Evolutionary conservation across 352 stramenopile genomes (phyloP).

Genomic region (Phytophthora tubulina): DNA sequence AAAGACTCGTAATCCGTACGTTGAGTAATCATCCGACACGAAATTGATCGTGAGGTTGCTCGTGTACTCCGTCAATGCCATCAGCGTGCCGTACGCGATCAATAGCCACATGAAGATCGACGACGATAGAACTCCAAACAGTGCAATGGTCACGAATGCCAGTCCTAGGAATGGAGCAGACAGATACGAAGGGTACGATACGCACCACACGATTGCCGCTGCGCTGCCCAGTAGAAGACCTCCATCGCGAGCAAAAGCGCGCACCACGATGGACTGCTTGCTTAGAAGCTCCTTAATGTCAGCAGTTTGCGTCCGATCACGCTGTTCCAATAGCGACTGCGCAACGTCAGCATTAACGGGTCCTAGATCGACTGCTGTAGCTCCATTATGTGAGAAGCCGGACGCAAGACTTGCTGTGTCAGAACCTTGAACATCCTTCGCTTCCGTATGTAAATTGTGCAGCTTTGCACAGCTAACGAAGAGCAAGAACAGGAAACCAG

Average conservation of each 20-base stretch:
- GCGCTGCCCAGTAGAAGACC: slow-evolving; percentile 72
- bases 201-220: slow-evolving; percentile 77
- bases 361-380: slow-evolving; percentile 37
- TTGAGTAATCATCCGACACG: slow-evolving; percentile 57
- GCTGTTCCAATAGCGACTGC: slow-evolving; percentile 42
- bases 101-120: slow-evolving; percentile 68
- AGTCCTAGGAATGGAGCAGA: slow-evolving; percentile 70
- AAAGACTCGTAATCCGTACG: slow-evolving; percentile 73
- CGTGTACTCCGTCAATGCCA: slow-evolving; percentile 70
- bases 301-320: slow-evolving; percentile 30
- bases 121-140: slow-evolving; percentile 69
- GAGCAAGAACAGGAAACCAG: slow-evolving; percentile 62
- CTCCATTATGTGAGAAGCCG: slow-evolving; percentile 24
- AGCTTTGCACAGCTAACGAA: slow-evolving; percentile 73
- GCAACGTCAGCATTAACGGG: slow-evolving; percentile 41
- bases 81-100: slow-evolving; percentile 65
- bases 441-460: slow-evolving; percentile 61
- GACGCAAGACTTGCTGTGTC: slow-evolving; percentile 19
- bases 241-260: slow-evolving; percentile 76
- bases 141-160: slow-evolving; percentile 71
- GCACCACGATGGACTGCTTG: slow-evolving; percentile 69
- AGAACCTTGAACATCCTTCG: slow-evolving; percentile 16
- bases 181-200: slow-evolving; percentile 87
- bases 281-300: slow-evolving; percentile 66
- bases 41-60: slow-evolving; percentile 75